Evolutionary conservation across 2,329 filamentous ascomycete genomes (phyloP).

Genomic region (Capronia coronata): DNA sequence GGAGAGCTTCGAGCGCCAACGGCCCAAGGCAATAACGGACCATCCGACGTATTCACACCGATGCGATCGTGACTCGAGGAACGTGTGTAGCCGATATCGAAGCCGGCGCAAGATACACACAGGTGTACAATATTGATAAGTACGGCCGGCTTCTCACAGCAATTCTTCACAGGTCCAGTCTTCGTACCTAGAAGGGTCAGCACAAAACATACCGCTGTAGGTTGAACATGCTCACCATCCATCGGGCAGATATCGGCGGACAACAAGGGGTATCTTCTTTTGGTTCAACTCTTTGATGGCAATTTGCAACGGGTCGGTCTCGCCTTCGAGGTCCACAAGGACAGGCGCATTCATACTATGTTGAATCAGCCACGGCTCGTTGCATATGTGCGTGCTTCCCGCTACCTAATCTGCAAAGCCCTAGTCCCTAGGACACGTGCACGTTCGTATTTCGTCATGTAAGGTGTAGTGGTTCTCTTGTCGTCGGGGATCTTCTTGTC

Average conservation of each 20-base stretch:
- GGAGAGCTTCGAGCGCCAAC: not conserved
- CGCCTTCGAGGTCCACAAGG: slow-evolving; percentile 90
- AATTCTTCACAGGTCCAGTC: slow-evolving; percentile 99
- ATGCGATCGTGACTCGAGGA: not conserved
- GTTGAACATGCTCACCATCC: slow-evolving; percentile 64
- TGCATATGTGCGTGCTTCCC: not conserved
- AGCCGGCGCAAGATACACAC: not conserved
- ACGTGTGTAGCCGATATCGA: not conserved
- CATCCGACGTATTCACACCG: too few species aligned
- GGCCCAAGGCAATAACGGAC: not conserved
- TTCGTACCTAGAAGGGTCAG: slow-evolving; percentile 64
- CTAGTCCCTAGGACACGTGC: slow-evolving; percentile 89
- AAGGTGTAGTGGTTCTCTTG: slow-evolving; percentile 85
- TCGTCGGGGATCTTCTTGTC: slow-evolving; percentile 88
- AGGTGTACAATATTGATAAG: not conserved
- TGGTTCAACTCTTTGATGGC: slow-evolving; percentile 94
- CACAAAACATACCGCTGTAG: not conserved
- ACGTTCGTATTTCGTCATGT: slow-evolving; percentile 99
- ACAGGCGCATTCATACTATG: slow-evolving; percentile 93
- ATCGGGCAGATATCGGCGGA: slow-evolving; percentile 91
- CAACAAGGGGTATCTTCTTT: slow-evolving; percentile 96
- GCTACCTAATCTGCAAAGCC: slow-evolving; percentile 86
- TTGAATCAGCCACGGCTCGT: slow-evolving; percentile 23
- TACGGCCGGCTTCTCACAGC: slow-evolving; percentile 41
- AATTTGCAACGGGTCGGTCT: slow-evolving; percentile 95